These are phyloP conservation scores for Cercophora samala DNA, from an alignment of 495 filamentous ascomycete species.

Conservation along the genomic window DNA sequence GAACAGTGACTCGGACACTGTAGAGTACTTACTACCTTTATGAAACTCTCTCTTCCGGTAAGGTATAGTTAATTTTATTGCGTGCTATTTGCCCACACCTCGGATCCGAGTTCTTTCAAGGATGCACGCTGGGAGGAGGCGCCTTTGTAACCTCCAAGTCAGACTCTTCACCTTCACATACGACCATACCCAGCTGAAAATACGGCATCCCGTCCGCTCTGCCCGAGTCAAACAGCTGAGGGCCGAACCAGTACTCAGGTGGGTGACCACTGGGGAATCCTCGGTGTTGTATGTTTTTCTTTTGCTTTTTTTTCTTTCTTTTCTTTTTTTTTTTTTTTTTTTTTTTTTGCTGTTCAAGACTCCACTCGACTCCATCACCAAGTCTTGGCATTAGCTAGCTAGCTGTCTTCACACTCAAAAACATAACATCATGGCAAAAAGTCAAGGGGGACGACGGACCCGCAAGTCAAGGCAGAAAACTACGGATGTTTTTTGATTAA, in stretches of 20 bases:
- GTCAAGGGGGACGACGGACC: too few species aligned
- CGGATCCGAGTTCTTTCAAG: too few species aligned
- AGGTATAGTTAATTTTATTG: too few species aligned
- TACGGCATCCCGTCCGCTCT: constrained; percentile 54
- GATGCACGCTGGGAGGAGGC: too few species aligned
- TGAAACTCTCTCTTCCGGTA: too few species aligned
- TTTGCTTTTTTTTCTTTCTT: background rate
- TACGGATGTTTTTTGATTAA: background rate
- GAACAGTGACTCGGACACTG: too few species aligned
- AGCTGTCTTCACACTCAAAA: too few species aligned
- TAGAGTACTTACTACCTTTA: too few species aligned
- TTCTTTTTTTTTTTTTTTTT: background rate
- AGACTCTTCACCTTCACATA: background rate
- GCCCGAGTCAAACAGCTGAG: constrained; percentile 40
- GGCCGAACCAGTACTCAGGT: background rate
- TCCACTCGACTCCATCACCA: background rate
- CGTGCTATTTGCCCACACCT: too few species aligned
- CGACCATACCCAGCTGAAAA: constrained; percentile 17
- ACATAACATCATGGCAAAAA: too few species aligned
- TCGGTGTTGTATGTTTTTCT: background rate
- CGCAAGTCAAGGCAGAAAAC: background rate
- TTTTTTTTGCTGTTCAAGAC: background rate
- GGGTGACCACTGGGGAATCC: background rate
- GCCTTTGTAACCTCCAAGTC: too few species aligned
- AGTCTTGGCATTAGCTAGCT: background rate